Percentiles rank a stretch among this genome's conserved stretches.
phyloP scores from a whole-genome alignment of 768 basidiomycete species.

The Nevesoporus exiguus region DNA sequence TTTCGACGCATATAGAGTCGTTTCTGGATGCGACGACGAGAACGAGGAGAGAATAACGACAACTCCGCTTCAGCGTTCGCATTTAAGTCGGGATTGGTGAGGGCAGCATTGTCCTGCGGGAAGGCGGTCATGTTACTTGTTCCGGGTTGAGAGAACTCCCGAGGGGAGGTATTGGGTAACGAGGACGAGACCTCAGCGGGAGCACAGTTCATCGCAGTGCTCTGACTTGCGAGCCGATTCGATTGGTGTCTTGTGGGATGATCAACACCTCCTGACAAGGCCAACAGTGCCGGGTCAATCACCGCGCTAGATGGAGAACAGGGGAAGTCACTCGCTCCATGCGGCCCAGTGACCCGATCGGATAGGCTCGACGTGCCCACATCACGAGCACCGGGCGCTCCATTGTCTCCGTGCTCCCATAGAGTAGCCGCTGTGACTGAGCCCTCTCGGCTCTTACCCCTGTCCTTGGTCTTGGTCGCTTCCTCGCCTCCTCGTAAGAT shows the following conservation, averaged over 20 bases:
- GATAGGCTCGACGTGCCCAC: background rate
- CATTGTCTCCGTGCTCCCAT: slow-evolving; percentile 5
- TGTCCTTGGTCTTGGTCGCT: slow-evolving; percentile 1
- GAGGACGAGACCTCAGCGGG: background rate
- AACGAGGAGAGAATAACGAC: slow-evolving; percentile 40
- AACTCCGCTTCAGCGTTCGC: slow-evolving; percentile 14
- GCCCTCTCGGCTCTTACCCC: slow-evolving; percentile 10
- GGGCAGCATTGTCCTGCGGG: background rate
- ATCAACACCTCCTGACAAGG: slow-evolving; percentile 19
- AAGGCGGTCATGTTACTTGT: background rate
- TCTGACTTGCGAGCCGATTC: background rate
- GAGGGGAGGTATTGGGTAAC: background rate
- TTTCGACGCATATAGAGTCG: slow-evolving; percentile 71
- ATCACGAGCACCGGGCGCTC: background rate
- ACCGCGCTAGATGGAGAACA: slow-evolving; percentile 8
- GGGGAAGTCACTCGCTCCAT: background rate
- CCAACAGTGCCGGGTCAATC: slow-evolving; percentile 33
- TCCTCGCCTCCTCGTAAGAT: slow-evolving; percentile 34
- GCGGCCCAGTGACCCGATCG: background rate
- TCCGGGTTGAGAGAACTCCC: background rate
- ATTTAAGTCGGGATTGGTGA: background rate
- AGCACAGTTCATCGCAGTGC: background rate
- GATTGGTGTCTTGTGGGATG: background rate
- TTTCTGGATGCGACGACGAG: slow-evolving; percentile 56
- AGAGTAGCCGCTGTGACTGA: background rate